Conservation (phyloP, 371 early-diverging fungal species). For the Saksenaea oblongispora region DNA sequence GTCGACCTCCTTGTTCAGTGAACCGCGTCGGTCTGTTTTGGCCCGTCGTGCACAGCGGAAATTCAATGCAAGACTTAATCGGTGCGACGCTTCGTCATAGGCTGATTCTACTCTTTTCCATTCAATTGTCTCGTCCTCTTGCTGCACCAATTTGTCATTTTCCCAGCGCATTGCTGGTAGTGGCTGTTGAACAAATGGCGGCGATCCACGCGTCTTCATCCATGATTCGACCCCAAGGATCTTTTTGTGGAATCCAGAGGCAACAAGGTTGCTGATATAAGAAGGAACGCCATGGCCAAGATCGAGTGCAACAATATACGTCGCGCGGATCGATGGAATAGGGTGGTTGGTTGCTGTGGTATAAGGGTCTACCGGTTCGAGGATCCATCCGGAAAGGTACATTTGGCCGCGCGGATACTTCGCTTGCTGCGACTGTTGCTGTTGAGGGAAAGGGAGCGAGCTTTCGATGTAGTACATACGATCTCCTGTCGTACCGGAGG, state of each 20-base stretch:
- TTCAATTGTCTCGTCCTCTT: slow-evolving; percentile 6
- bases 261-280: slow-evolving; percentile 53
- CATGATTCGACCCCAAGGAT: slow-evolving; percentile 47
- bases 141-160: slow-evolving; percentile 9
- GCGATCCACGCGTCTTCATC: slow-evolving; percentile 53
- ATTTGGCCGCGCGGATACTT: slow-evolving; percentile 45
- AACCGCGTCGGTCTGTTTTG: not conserved
- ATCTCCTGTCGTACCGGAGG: slow-evolving; percentile 15
- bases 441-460: slow-evolving; percentile 31
- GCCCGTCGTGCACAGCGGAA: not conserved
- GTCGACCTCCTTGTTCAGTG: slow-evolving; percentile 13
- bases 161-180: slow-evolving; percentile 8
- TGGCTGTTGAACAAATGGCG: slow-evolving; percentile 34
- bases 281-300: slow-evolving; percentile 54
- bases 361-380: slow-evolving; percentile 61
- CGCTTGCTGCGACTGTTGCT: slow-evolving; percentile 11
- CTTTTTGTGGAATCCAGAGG: slow-evolving; percentile 45
- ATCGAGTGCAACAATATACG: slow-evolving; percentile 52
- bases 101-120: slow-evolving; percentile 13
- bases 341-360: slow-evolving; percentile 57
- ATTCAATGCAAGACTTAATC: slow-evolving; percentile 7
- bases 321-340: slow-evolving; percentile 60
- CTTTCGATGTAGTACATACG: slow-evolving; percentile 42
- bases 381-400: slow-evolving; percentile 59
- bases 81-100: slow-evolving; percentile 8